Evolutionary conservation across 2,329 filamentous ascomycete genomes (phyloP), one percentile per base, ranked within the genome.

Genomic region (Arthrinium phaeospermum): DNA sequence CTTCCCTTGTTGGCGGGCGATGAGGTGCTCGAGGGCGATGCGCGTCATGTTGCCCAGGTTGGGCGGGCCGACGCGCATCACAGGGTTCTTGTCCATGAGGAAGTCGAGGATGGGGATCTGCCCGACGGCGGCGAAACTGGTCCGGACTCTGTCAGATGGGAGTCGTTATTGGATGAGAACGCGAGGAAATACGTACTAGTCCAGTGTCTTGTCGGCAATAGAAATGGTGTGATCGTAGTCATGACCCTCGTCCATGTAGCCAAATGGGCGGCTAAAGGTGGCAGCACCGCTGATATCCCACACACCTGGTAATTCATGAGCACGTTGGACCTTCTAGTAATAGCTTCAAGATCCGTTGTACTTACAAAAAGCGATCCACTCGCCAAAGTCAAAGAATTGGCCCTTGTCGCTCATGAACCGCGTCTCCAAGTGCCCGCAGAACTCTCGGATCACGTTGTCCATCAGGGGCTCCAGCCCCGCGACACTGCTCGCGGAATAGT

Each of bases 211-310:
- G 22, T 79, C 79, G 0, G 78, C 75, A 12, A 74, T 76, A 19
- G 71, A 73, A 7, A 86, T 81, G 45, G 81, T 84, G 5, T 79
- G 80, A 46, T 82, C 80, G 74, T 83, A 78, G 72, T 86, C 84
- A 13, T 73, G 74, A 2, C 80, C 78, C 5, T 80, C 77, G 30
- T 84, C 77, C 24, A 86, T 77, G 73, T 85, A 86, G 13, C 84
- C 83, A 57, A 86, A 81, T 53, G 79, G 80, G 19, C 81, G 77
- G 51, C 82, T 81, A 51, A 85, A 86, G 24, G 82, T 83, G 24
- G 85, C 75, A 53, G 82, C 80, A 30, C 83, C 84, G 70, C 86
- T 81, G 4, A 85, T 80, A 73, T 86, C 84, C 78, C 83, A 85
- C 4, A 82, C 37, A 37, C 53, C 53, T 61, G 30, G 30, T 10